Base-by-base conservation (phyloP, 306 rosid species). In the Macrotyloma uniflorum region DNA sequence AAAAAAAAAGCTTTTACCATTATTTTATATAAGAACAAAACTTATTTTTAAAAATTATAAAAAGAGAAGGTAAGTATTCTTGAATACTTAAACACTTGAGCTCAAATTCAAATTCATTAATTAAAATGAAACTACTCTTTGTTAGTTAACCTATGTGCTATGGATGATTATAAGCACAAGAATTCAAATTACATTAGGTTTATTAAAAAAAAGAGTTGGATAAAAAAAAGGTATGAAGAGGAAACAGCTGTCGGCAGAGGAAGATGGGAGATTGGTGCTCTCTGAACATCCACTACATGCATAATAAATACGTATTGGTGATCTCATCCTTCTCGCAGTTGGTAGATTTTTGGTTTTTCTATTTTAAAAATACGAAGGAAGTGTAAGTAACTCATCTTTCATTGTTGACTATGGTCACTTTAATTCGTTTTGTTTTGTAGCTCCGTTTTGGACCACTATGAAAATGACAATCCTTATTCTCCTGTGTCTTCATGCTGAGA, bases 181-280 rank as follows among this genome's bases (percentile, higher is more conserved):
- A 33, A 6, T 33, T 33, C 38, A 33, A 33, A 33, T 5, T 33
- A 5, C 38, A 33, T 33, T 33, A 33, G 8, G 1, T 33, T 33
- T 40, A 40, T 10, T 2, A 8, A 5, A 19, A 42, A 30, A 36
- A 8, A 10, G 6, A 69, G 63, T 22, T 72, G 66, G 14, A 70
- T 7, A 20, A 32, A 40, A 77, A 53, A 77, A 53, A 20, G 65
- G 49, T 64, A 36, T 76, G 5, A 24, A 64, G 59, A 70, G 68
- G 47, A 18, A 70, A 80, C 84, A 81, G 80, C 77, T 88, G 85
- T 68, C 78, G 49, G 69, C 83, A 78, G 80, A 36, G 49, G 45
- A 49, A 71, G 47, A 46, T 72, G 69, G 83, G 70, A 79, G 35
- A 75, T 65, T 33, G 75, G 76, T 51, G 54, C 49, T 42, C 5